A percentile compares a stretch with the other conserved stretches of the same genome.
Evolutionary conservation across 768 basidiomycete genomes (phyloP).

Genomic region (Trametes villosa): DNA sequence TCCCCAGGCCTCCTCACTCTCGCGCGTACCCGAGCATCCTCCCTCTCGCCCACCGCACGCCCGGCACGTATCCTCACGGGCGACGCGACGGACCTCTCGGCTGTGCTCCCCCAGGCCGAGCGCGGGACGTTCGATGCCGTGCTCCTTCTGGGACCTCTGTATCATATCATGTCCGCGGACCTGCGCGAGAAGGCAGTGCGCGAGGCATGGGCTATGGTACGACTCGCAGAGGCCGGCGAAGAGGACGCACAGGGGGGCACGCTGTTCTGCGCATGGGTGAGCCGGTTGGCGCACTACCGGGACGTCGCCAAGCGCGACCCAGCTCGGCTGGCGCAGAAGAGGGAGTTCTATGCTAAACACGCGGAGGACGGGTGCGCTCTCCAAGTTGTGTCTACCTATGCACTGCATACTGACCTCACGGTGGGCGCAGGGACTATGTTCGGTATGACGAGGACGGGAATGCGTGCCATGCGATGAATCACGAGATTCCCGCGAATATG

Average conservation of each 20-base stretch:
- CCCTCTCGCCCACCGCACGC: background rate
- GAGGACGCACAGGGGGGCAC: slow-evolving; percentile 2
- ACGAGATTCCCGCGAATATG: slow-evolving; percentile 19
- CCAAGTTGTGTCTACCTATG: background rate
- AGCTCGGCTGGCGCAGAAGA: slow-evolving; percentile 8
- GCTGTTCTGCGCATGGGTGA: slow-evolving; percentile 25
- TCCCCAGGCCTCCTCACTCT: slow-evolving; percentile 23
- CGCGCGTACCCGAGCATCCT: slow-evolving; percentile 10
- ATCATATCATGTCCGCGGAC: slow-evolving; percentile 22
- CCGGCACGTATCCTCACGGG: slow-evolving; percentile 31
- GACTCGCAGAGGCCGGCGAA: background rate
- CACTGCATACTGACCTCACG: background rate
- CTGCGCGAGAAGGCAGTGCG: slow-evolving; percentile 19
- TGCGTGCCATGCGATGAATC: slow-evolving; percentile 20
- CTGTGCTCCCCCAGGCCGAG: slow-evolving; percentile 47
- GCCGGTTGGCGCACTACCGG: slow-evolving; percentile 25
- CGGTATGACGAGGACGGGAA: slow-evolving; percentile 1
- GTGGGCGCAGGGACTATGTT: slow-evolving; percentile 2
- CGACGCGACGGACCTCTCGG: slow-evolving; percentile 64
- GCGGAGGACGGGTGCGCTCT: slow-evolving; percentile 16
- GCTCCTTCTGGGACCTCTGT: slow-evolving; percentile 28
- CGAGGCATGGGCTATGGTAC: slow-evolving; percentile 23
- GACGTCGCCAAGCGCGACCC: slow-evolving; percentile 23
- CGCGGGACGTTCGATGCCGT: slow-evolving; percentile 26
- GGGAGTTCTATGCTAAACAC: slow-evolving; percentile 23